Base-by-base conservation (phyloP, 2,329 filamentous ascomycete species). In the Juglanconis sp. region DNA sequence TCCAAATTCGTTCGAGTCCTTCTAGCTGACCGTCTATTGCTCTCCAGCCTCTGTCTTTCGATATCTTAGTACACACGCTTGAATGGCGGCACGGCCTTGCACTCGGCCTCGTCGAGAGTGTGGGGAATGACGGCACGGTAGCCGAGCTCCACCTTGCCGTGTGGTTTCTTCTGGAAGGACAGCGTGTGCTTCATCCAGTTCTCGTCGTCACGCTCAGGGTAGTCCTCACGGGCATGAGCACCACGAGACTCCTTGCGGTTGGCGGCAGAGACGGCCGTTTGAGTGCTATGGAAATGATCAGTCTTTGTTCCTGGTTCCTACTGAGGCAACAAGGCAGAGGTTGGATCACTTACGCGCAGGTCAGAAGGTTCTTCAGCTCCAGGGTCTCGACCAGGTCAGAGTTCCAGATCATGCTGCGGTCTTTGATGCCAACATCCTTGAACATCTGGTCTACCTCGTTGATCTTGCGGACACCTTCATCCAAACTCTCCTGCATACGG, bases 361-460 rank as follows among this genome's bases (percentile, higher is more conserved):
- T 98, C 73, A 99, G 81, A 71, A 99, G 78, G 78, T 99, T 99
- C 72, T 93, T 86, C 72, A 98, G 83, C 80, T 99, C 95, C 59
- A 99, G 87, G 7, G 94, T 96, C 84, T 98, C 94, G 64, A 96
- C 92, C 44, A 98, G 86, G 73, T 98, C 94, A 31, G 91, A 92
- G 87, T 98, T 98, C 94, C 94, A 98, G 82, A 98, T 98, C 94
- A 98, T 97, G 84, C 91, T 96, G 77, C 95, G 90, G 78, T 98
- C 94, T 86, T 96, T 96, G 80, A 91, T 97, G 72, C 92, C 91
- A 68, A 98, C 89, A 72, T 97, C 83, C 69, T 82, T 78, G 79
- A 90, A 98, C 70, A 81, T 84, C 69, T 84, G 77, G 75, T 98
- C 94, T 68, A 98, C 91, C 68, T 92, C 87, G 66, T 79, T 87